phyloP scores from a whole-genome alignment of 2,329 filamentous ascomycete genomes.

The Ascomycota sp. region DNA sequence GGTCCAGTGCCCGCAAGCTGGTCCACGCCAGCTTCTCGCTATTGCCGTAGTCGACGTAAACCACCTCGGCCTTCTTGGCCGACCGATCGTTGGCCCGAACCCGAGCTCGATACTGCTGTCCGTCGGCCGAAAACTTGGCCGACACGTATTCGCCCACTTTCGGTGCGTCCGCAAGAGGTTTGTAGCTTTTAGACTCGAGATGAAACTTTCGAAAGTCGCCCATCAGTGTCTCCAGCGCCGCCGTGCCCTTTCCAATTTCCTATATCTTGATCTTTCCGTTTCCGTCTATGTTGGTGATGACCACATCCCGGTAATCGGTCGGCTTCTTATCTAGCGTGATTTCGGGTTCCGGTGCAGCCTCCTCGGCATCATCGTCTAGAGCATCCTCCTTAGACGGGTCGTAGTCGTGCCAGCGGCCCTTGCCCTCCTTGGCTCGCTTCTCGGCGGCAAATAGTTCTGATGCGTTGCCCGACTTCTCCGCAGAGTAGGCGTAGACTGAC shows the following conservation, averaged over 20 bases:
- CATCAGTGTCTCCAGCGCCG: constrained; percentile 74
- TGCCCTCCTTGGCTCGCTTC: constrained; percentile 68
- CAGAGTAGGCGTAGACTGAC: constrained; percentile 82
- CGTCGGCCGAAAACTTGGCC: constrained; percentile 74
- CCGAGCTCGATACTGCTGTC: constrained; percentile 84
- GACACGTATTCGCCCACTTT: constrained; percentile 86
- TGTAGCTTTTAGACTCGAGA: constrained; percentile 60
- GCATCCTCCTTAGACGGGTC: constrained; percentile 68
- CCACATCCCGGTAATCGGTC: constrained; percentile 76
- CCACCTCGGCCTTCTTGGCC: constrained; percentile 69
- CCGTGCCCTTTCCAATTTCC: constrained; percentile 69
- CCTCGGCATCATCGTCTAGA: constrained; percentile 27
- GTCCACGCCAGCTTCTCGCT: constrained; percentile 75
- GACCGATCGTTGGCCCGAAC: constrained; percentile 85
- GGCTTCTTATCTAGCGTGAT: constrained; percentile 44
- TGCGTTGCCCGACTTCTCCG: constrained; percentile 82
- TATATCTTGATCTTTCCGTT: constrained; percentile 78
- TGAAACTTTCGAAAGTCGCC: constrained; percentile 82
- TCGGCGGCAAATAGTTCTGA: constrained; percentile 76
- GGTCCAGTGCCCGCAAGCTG: constrained; percentile 58
- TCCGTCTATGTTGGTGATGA: constrained; percentile 75
- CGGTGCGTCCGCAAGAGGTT: constrained; percentile 51
- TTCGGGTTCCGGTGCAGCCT: constrained; percentile 25
- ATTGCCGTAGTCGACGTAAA: constrained; percentile 96
- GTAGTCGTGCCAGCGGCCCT: constrained; percentile 85